Conservation (phyloP, 2,329 filamentous ascomycete species). For the Ceratocystis eucalypticola region DNA sequence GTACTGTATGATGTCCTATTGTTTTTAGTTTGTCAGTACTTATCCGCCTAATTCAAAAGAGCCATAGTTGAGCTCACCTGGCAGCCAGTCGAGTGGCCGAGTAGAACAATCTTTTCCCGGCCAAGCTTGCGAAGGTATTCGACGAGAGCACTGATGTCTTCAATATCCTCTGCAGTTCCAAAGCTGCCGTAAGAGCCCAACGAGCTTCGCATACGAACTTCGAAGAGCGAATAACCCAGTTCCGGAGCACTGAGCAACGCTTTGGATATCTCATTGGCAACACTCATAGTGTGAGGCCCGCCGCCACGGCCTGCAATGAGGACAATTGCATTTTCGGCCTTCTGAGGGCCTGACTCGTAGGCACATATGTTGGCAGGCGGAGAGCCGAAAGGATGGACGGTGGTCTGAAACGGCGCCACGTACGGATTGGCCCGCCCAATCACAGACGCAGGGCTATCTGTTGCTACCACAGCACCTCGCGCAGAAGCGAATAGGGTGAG, state of each 20-base stretch:
- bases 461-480: too few relatives aligned
- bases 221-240: constrained; percentile 41
- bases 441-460: too few relatives aligned
- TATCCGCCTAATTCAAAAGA: not conserved
- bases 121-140: constrained; percentile 40
- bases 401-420: constrained; percentile 29
- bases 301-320: constrained; percentile 60
- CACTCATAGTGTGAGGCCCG: constrained; percentile 51
- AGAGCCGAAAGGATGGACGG: constrained; percentile 35
- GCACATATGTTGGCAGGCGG: constrained; percentile 31
- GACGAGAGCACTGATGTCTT: constrained; percentile 40
- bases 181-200: constrained; percentile 40
- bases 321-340: constrained; percentile 45
- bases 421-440: too few relatives aligned
- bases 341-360: constrained; percentile 34
- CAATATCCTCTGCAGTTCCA: constrained; percentile 38
- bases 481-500: too few relatives aligned
- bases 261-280: constrained; percentile 36
- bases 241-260: constrained; percentile 29
- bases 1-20: constrained; percentile 45
- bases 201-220: constrained; percentile 42
- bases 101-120: constrained; percentile 38
- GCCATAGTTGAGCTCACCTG: constrained; percentile 29
- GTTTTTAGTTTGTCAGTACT: not conserved
- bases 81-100: constrained; percentile 47